A percentile compares a stretch with the other conserved stretches of the same genome.
These are phyloP conservation scores for Hordeum marinum DNA, from an alignment of 176 grass and related monocot species.

Conservation along the genomic window DNA sequence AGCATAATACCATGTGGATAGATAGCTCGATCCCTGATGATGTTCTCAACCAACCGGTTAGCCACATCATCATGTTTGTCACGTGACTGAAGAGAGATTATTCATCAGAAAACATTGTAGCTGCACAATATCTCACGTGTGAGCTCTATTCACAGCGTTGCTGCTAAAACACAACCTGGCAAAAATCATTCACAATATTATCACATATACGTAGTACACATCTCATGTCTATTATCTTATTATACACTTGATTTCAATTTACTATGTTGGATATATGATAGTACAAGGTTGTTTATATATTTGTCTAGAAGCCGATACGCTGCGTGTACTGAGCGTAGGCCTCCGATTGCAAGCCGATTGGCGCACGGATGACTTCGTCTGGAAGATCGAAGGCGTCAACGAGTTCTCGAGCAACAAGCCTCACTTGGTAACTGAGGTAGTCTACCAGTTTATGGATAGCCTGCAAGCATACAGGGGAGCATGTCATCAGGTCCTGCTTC, in stretches of 20 bases:
- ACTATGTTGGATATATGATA: not conserved
- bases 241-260: not conserved
- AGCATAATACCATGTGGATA: no score
- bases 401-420: constrained; percentile 70
- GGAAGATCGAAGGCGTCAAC: constrained; percentile 84
- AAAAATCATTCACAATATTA: constrained; percentile 13
- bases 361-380: constrained; percentile 76
- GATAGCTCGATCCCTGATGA: no score
- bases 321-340: constrained; percentile 85
- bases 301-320: constrained; percentile 60
- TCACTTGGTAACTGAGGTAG: constrained; percentile 95
- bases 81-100: not conserved
- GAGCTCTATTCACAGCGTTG: not conserved
- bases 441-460: constrained; percentile 89
- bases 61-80: not conserved
- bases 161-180: not conserved
- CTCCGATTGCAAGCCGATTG: constrained; percentile 80
- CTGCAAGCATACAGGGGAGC: constrained; percentile 29
- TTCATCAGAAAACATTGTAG: not conserved
- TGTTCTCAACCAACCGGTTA: not conserved
- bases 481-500: constrained; percentile 15
- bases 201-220: not conserved
- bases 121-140: not conserved
- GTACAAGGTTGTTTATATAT: not conserved
- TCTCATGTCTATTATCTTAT: constrained; percentile 1